These are phyloP conservation scores for Pelargonium fulgidum DNA, from an alignment of 441 rosid genomes.

Conservation along the genomic window DNA sequence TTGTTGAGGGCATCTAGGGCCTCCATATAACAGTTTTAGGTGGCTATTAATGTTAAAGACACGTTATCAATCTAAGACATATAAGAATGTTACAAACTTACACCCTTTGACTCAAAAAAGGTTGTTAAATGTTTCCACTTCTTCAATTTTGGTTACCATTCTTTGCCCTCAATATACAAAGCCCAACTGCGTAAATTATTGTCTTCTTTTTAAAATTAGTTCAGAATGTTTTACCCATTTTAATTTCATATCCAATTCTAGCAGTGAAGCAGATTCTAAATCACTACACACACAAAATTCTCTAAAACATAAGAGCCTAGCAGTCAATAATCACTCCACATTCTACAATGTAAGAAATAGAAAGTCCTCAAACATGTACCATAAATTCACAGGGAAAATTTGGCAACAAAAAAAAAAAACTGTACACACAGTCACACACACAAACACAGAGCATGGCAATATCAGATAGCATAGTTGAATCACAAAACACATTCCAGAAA, in stretches of 20 bases:
- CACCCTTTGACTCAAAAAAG: too few relatives aligned
- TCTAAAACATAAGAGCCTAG: background rate
- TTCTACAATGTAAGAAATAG: too few relatives aligned
- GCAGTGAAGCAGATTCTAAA: background rate
- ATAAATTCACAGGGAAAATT: background rate
- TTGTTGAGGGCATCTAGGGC: too few relatives aligned
- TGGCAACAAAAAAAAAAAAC: background rate
- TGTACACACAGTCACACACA: background rate
- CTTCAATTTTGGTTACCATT: background rate
- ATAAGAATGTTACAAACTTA: background rate
- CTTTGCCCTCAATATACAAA: background rate
- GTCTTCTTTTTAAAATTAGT: background rate
- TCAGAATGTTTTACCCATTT: background rate
- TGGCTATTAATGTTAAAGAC: background rate
- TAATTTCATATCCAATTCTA: background rate
- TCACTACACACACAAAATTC: background rate
- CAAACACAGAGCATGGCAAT: background rate
- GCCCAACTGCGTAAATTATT: background rate
- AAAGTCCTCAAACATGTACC: too few relatives aligned
- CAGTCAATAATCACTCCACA: too few relatives aligned
- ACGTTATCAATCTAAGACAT: background rate
- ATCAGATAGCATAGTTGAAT: background rate
- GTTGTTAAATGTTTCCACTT: background rate
- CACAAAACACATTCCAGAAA: background rate
- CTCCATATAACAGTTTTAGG: background rate